Percentiles rank a stretch among this genome's conserved stretches.
Evolutionary conservation across 2,329 filamentous ascomycete genomes (phyloP).

Genomic region (Phoma sp.): DNA sequence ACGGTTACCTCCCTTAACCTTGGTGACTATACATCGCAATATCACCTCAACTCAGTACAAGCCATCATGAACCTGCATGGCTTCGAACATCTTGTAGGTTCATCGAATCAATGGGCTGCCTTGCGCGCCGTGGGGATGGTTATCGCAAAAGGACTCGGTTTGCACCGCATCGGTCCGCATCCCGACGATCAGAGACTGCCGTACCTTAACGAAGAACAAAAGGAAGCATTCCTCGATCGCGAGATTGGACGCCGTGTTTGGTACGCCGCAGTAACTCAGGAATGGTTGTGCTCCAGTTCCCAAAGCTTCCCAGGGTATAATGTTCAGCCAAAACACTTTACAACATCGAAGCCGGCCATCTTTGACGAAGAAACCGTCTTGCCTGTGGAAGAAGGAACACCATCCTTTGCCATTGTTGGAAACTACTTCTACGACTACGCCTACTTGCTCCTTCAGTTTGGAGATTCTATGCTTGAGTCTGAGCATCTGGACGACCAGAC

Average conservation of each 20-base stretch:
- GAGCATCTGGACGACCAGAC: conserved; percentile 42
- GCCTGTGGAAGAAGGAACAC: conserved; percentile 31
- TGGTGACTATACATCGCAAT: conserved; percentile 55
- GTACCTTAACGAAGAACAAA: conserved; percentile 30
- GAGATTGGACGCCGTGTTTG: conserved; percentile 53
- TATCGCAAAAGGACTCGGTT: conserved; percentile 57
- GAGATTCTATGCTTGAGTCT: conserved; percentile 48
- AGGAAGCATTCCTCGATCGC: conserved; percentile 37
- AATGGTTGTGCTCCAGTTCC: conserved; percentile 54
- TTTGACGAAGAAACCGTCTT: conserved; percentile 48
- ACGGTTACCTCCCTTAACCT: conserved; percentile 55
- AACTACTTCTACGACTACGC: conserved; percentile 50
- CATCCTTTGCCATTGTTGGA: conserved; percentile 38
- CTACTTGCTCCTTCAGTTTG: conserved; percentile 47
- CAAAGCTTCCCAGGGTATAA: conserved; percentile 48
- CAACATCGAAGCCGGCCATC: conserved; percentile 42
- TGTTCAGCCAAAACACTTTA: conserved; percentile 46
- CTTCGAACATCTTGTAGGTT: conserved; percentile 58
- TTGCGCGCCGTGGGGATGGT: conserved; percentile 55
- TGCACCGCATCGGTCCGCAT: conserved; percentile 49
- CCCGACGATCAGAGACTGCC: conserved; percentile 33
- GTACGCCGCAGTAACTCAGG: conserved; percentile 51
- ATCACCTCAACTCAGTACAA: conserved; percentile 50
- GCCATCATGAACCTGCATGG: conserved; percentile 59
- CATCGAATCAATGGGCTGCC: conserved; percentile 57